phyloP scores from a whole-genome alignment of 176 grass and related monocot species.

The Saccharum spontaneum region DNA sequence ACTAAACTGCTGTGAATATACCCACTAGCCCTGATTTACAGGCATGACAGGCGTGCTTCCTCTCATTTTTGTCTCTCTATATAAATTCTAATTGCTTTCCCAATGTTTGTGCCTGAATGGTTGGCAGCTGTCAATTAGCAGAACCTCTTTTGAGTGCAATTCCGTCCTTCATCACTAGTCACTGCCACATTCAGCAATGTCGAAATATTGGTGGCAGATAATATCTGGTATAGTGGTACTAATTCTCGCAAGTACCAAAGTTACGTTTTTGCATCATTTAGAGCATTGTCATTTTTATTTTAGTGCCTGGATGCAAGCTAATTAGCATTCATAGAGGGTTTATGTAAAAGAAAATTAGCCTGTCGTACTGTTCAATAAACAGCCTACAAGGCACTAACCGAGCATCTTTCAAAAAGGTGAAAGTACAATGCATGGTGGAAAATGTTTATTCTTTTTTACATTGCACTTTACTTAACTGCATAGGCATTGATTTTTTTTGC shows the following conservation, averaged over 20 bases:
- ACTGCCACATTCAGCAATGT: background rate
- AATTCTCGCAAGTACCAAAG: background rate
- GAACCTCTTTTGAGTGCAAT: background rate
- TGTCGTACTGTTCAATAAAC: background rate
- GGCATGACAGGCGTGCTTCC: background rate
- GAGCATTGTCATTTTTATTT: background rate
- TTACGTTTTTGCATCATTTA: background rate
- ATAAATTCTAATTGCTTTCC: background rate
- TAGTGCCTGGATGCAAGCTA: background rate
- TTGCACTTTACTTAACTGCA: background rate
- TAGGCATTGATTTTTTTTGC: background rate
- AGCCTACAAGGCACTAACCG: background rate
- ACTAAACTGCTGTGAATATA: constrained; percentile 32
- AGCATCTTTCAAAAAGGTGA: background rate
- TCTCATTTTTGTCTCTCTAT: background rate
- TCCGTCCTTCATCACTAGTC: background rate
- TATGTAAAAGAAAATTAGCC: background rate
- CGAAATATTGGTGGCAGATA: background rate
- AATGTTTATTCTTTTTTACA: background rate
- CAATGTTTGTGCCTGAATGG: background rate
- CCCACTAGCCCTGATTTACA: constrained; percentile 26
- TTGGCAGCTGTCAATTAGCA: constrained; percentile 19
- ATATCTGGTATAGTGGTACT: background rate
- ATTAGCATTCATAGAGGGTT: background rate
- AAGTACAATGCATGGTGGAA: background rate